Evolutionary conservation across 2,329 filamentous ascomycete species (phyloP), one percentile per base, ranked within the genome.

Genomic region (Coniella lustricola): DNA sequence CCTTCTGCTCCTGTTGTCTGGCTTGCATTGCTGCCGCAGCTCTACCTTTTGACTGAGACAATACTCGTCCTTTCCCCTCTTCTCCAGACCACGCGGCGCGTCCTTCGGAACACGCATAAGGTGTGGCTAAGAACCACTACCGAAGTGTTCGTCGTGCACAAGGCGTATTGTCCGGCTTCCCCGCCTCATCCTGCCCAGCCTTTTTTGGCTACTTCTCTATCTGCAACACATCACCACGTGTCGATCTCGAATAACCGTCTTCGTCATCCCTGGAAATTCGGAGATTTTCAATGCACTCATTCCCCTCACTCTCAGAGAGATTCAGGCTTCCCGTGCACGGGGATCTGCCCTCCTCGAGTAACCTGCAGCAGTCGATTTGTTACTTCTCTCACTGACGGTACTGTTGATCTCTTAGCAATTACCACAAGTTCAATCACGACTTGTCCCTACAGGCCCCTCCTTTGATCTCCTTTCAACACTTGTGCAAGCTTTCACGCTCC

Each of bases 81-180:
- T 5, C 5, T 29, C 10, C 25, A 29, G 25, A 10, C 25, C 25
- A 29, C 25, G 25, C 25, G 25, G 25, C 25, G 25, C 25, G 25
- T 29, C 25, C 10, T 20, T 45, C 12, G 42, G 25, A 29, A 22
- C 21, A 35, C 31, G 25, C 32, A 17, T 29, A 43, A 39, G 20
- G n/a, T 20, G 20, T 52, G 50, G 42, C 42, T 36, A 14, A 35
- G 29, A 18, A 31, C 37, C 22, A 41, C 49, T 46, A 41, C 49
- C 46, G 41, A 52, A 45, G 36, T 39, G n/a, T 29, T 21, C 34
- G 31, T 21, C 33, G 33, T 35, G n/a, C n/a, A 18, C 31, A 29
- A 29, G 25, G 25, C 25, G 25, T 29, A 46, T 46, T 34, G 17
- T 22, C 47, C 40, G 20, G 37, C 21, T 52, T 50, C 50, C 50